These are phyloP conservation scores for Fraxinus americana DNA, from an alignment of 257 asterid genomes.

Conservation along the genomic window DNA sequence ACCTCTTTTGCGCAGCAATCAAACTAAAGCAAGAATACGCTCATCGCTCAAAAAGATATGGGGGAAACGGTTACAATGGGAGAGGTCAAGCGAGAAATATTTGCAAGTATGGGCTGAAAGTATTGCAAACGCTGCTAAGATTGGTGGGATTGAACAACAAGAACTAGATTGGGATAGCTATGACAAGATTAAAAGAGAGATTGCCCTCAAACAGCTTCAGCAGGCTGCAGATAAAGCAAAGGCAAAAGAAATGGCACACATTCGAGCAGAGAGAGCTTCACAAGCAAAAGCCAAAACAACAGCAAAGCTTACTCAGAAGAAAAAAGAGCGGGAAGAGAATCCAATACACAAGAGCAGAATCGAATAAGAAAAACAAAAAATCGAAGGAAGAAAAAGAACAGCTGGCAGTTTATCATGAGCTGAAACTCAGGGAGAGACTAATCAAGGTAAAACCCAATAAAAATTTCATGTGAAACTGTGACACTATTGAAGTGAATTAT, in stretches of 20 bases:
- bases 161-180: constrained; percentile 93
- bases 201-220: constrained; percentile 45
- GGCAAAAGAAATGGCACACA: constrained; percentile 42
- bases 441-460: constrained; percentile 57
- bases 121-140: constrained; percentile 79
- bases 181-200: constrained; percentile 54
- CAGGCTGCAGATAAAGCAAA: constrained; percentile 50
- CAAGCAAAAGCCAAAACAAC: constrained; percentile 50
- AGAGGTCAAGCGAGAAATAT: constrained; percentile 64
- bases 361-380: constrained; percentile 42
- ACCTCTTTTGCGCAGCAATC: constrained; percentile 46
- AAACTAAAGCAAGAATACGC: constrained; percentile 66
- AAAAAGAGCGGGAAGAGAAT: constrained; percentile 55
- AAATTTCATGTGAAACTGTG: background rate
- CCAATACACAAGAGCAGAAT: constrained; percentile 36
- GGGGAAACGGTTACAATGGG: constrained; percentile 75
- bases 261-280: constrained; percentile 55
- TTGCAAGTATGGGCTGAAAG: constrained; percentile 67
- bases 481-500: background rate
- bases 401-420: constrained; percentile 51
- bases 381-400: constrained; percentile 69
- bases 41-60: constrained; percentile 58
- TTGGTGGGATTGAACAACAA: constrained; percentile 62
- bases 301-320: constrained; percentile 52
- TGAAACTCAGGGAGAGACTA: constrained; percentile 73